These are phyloP conservation scores for Pyrenula massariospora DNA, from an alignment of 495 filamentous ascomycete species.

Conservation along the genomic window DNA sequence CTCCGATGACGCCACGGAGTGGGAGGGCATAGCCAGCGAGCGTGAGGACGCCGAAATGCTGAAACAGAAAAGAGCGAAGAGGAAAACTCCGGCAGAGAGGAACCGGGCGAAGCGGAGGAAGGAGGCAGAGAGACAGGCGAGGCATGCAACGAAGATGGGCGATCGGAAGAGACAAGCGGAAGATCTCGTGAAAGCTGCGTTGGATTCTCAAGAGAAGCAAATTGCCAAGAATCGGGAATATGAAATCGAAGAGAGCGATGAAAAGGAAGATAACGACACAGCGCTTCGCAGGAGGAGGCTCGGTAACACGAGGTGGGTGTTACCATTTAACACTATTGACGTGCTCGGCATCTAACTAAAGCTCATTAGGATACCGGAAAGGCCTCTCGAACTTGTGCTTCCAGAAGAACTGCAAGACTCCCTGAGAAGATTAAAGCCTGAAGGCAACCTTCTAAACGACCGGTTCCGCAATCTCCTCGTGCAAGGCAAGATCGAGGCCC, in stretches of 20 bases:
- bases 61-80: constrained; percentile 58
- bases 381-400: constrained; percentile 75
- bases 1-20: constrained; percentile 66
- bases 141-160: constrained; percentile 61
- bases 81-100: constrained; percentile 76
- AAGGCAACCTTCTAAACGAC: constrained; percentile 86
- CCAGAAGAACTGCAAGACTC: constrained; percentile 92
- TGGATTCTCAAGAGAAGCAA: constrained; percentile 43
- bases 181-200: constrained; percentile 48
- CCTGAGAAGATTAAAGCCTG: constrained; percentile 75
- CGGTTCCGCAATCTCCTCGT: constrained; percentile 81
- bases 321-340: neutral
- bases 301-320: constrained; percentile 53
- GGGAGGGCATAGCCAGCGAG: constrained; percentile 75
- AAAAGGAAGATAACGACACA: constrained; percentile 40
- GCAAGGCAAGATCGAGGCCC: constrained; percentile 74
- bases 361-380: constrained; percentile 51
- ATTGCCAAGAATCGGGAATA: constrained; percentile 22
- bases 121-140: constrained; percentile 62
- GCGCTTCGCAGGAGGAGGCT: constrained; percentile 60
- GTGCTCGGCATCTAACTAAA: constrained; percentile 13
- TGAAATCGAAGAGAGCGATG: constrained; percentile 33
- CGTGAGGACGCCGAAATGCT: constrained; percentile 48
- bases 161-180: constrained; percentile 51
- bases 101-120: constrained; percentile 83